Base-by-base conservation (phyloP, 345 rosid genomes). In the Laguncularia racemosa region DNA sequence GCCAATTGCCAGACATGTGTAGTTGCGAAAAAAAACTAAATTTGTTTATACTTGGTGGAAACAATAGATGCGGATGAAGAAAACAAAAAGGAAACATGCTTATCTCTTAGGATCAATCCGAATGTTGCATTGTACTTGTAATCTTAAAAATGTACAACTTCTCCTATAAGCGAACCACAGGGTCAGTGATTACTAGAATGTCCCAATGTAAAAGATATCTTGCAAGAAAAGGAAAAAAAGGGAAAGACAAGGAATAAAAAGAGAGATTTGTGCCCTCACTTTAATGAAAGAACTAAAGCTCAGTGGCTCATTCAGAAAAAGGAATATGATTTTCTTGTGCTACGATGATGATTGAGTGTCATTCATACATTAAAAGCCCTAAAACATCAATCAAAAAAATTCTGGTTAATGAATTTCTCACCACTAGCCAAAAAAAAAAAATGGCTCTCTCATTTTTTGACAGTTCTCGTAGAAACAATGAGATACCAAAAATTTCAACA, bases 91-190 rank as follows among this genome's bases (percentile, higher is more conserved):
- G 40, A 66, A 47, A 59, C 58, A 68, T 57, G 56, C 74, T 79
- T 75, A 67, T 72, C 75, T 70, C 71, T 67, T 70, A 70, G 56
- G 72, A 65, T 60, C 73, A 61, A 60, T 55, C 53, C 64, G 60
- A 61, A 71, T 46, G 70, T 57, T 57, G 76, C 63, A 64, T 58
- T 26, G 81, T 56, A 70, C 64, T 62, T 45, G 59, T 40, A 64
- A 62, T 73, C 78, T 52, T 71, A 70, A 61, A n/a, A 53, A 40
- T 56, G 65, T 55, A 53, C 63, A 64, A 56, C 50, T 44, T 64
- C 54, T 72, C 59, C 77, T 69, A 74, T 57, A 60, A 50, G 62
- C 58, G 60, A 72, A 67, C 54, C 67, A 73, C 57, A 54, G 57
- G 54, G 60, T 33, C 5, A 64, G 63, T 48, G 47, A 20, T 46